phyloP scores from a whole-genome alignment of 768 basidiomycete species.

The Hortiboletus campestris region DNA sequence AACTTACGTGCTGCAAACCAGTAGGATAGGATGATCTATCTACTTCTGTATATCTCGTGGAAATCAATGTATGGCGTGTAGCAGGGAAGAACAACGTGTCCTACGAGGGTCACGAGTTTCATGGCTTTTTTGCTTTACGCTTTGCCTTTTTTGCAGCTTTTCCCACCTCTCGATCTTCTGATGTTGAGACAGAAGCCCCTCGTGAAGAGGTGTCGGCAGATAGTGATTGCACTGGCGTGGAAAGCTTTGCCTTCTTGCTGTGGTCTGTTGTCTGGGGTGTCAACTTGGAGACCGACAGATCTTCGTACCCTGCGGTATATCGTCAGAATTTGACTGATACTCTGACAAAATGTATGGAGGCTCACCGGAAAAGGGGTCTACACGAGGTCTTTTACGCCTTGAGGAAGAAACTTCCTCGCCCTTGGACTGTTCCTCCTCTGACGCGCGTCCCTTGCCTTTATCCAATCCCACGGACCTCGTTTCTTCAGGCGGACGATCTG shows the following conservation, averaged over 20 bases:
- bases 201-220: constrained; percentile 11
- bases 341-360: background rate
- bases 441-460: constrained; percentile 41
- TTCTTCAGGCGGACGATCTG: constrained; percentile 2
- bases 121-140: constrained; percentile 31
- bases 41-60: constrained; percentile 14
- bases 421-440: constrained; percentile 19
- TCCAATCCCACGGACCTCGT: constrained; percentile 4
- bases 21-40: constrained; percentile 12
- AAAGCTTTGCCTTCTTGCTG: constrained; percentile 10
- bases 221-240: background rate
- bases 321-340: background rate
- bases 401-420: constrained; percentile 13
- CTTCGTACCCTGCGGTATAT: constrained; percentile 32
- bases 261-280: background rate
- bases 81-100: background rate
- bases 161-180: constrained; percentile 24
- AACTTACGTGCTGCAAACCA: constrained; percentile 14
- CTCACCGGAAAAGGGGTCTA: constrained; percentile 70
- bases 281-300: constrained; percentile 7
- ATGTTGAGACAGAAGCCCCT: constrained; percentile 20
- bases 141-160: constrained; percentile 35
- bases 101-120: constrained; percentile 10
- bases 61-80: constrained; percentile 16
- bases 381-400: constrained; percentile 50